These are phyloP conservation scores for Chlorella variabilis DNA, from an alignment of 163 green algal genomes.

Conservation along the genomic window DNA sequence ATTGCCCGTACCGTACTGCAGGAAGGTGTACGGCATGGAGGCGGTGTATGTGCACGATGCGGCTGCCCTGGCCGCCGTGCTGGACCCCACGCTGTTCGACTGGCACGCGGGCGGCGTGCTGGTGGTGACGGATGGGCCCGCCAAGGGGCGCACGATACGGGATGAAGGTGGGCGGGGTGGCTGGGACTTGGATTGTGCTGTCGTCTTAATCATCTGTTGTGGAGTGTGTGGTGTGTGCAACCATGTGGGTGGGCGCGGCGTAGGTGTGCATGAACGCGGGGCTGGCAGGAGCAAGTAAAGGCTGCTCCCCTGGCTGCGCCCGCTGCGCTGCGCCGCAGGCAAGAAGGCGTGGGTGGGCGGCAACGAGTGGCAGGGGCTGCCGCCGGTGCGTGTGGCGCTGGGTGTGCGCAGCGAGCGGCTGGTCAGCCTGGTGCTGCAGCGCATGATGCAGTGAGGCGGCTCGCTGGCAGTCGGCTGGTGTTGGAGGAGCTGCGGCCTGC, in stretches of 20 bases:
- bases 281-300: too few species aligned
- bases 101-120: conserved; percentile 68
- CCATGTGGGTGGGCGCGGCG: too few species aligned
- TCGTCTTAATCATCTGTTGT: not conserved
- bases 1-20: too few species aligned
- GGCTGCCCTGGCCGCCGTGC: conserved; percentile 71
- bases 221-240: too few species aligned
- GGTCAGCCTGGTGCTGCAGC: conserved; percentile 41
- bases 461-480: not conserved
- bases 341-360: conserved; percentile 59
- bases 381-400: conserved; percentile 62
- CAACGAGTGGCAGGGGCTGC: conserved; percentile 65
- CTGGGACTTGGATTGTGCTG: not conserved
- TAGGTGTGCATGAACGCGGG: too few species aligned
- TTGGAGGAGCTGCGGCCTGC: too few species aligned
- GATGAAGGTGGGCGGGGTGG: conserved; percentile 62
- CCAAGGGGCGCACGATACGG: conserved; percentile 74
- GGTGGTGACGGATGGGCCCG: conserved; percentile 74
- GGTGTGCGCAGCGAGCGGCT: conserved; percentile 49
- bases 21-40: conserved; percentile 64
- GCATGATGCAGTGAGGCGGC: conserved; percentile 41
- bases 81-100: conserved; percentile 73
- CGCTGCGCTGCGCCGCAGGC: not conserved
- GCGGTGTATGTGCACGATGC: conserved; percentile 82
- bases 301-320: not conserved